Percentiles rank a stretch among this genome's conserved stretches.
These are phyloP conservation scores for Mycena rosella DNA, from an alignment of 768 basidiomycete genomes.

Conservation along the genomic window DNA sequence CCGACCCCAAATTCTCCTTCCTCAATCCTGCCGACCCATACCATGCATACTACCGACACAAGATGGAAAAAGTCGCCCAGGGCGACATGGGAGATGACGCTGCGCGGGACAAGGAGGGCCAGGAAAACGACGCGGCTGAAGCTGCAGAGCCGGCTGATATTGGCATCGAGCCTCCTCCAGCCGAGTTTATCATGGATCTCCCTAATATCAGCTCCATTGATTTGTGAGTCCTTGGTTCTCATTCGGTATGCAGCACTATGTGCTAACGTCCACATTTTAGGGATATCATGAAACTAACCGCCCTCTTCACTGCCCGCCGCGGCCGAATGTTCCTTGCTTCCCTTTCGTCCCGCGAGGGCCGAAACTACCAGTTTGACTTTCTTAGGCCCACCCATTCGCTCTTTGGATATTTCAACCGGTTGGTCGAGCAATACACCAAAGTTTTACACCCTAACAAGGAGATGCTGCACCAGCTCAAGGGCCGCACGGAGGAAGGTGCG, in stretches of 20 bases:
- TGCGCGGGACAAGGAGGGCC: conserved; percentile 59
- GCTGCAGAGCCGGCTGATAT: conserved; percentile 68
- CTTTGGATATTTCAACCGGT: conserved; percentile 95
- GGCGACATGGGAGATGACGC: conserved; percentile 80
- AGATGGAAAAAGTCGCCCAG: conserved; percentile 84
- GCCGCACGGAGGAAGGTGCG: conserved; percentile 71
- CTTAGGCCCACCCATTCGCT: conserved; percentile 95
- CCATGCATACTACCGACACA: conserved; percentile 97
- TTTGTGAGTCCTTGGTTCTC: conserved; percentile 69
- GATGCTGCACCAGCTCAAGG: conserved; percentile 75
- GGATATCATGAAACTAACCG: conserved; percentile 96
- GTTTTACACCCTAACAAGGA: conserved; percentile 88
- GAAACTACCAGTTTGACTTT: conserved; percentile 99
- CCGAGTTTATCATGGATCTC: conserved; percentile 88
- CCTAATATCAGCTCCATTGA: conserved; percentile 92
- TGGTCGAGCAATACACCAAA: conserved; percentile 96
- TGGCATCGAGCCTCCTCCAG: conserved; percentile 81
- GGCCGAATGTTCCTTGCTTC: conserved; percentile 89
- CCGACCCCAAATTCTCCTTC: conserved; percentile 99
- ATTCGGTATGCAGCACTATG: not conserved
- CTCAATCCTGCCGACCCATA: conserved; percentile 97
- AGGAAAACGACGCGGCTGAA: conserved; percentile 48
- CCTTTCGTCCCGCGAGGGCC: conserved; percentile 89
- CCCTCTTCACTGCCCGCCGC: conserved; percentile 93
- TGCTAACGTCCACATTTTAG: conserved; percentile 52